Percentiles rank a stretch among this genome's conserved stretches.
Evolutionary conservation across 805 yeast species (phyloP).

Genomic region (Ogataea henricii): DNA sequence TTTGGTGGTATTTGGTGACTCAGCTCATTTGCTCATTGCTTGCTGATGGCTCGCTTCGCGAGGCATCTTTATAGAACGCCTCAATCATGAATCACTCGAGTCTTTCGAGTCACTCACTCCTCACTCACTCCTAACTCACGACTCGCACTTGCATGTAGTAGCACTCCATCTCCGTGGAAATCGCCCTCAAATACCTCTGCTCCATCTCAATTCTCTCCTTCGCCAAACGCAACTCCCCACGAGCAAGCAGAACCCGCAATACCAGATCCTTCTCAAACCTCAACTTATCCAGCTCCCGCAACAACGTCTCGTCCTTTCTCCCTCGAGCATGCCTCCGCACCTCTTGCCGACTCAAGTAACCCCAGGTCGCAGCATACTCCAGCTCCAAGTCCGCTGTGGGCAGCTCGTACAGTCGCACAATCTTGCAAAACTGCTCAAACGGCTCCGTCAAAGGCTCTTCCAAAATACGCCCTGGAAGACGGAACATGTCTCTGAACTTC

Average conservation of each 20-base stretch:
- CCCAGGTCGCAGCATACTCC: slow-evolving; percentile 28
- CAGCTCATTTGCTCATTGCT: no score
- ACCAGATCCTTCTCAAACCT: slow-evolving; percentile 55
- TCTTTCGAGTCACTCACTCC: not conserved
- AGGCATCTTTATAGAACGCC: no score
- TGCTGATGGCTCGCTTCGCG: no score
- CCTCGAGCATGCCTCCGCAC: slow-evolving; percentile 21
- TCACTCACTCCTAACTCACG: not conserved
- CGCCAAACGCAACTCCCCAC: slow-evolving; percentile 29
- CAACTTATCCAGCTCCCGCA: slow-evolving; percentile 45
- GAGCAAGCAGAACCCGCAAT: slow-evolving; percentile 65
- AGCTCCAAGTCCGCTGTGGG: slow-evolving; percentile 17
- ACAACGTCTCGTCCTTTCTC: slow-evolving; percentile 30
- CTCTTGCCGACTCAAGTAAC: slow-evolving; percentile 23
- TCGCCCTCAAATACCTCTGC: slow-evolving; percentile 31
- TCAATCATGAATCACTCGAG: no score
- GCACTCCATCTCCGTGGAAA: slow-evolving; percentile 30
- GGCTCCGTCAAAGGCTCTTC: slow-evolving; percentile 23
- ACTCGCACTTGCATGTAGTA: not conserved
- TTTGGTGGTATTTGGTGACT: no score
- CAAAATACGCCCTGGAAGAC: slow-evolving; percentile 28
- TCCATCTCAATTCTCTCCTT: slow-evolving; percentile 29
- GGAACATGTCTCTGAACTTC: slow-evolving; percentile 32
- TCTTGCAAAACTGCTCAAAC: slow-evolving; percentile 23
- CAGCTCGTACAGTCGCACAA: slow-evolving; percentile 21